Evolutionary conservation across 139 green algal genomes (phyloP).

Genomic region (Picochlorum sp.): DNA sequence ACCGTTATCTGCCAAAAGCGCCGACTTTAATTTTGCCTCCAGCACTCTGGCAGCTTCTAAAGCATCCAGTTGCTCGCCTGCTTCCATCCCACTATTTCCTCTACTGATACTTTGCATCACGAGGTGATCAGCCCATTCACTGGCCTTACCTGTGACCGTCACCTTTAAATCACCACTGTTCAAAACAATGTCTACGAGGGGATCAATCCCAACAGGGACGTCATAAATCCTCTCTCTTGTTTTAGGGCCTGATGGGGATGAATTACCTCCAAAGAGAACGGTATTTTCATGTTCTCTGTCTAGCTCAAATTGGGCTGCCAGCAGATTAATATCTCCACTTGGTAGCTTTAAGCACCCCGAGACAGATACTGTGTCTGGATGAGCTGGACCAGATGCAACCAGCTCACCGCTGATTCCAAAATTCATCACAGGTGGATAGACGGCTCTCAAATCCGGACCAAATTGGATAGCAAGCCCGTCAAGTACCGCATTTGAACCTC

Average conservation of each 20-base stretch:
- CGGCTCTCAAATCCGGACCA: slow-evolving; percentile 75
- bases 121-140: slow-evolving; percentile 58
- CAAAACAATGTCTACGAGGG: slow-evolving; percentile 56
- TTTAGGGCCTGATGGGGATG: slow-evolving; percentile 20
- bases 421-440: slow-evolving; percentile 90
- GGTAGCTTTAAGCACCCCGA: slow-evolving; percentile 55
- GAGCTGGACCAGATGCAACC: slow-evolving; percentile 45
- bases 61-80: slow-evolving; percentile 25
- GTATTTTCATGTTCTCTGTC: slow-evolving; percentile 78
- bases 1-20: slow-evolving; percentile 79
- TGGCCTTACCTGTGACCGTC: slow-evolving; percentile 49
- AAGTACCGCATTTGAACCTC: slow-evolving; percentile 17
- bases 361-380: slow-evolving; percentile 23
- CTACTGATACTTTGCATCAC: slow-evolving; percentile 23
- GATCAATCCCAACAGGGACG: slow-evolving; percentile 34
- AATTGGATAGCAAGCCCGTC: slow-evolving; percentile 49
- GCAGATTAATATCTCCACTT: slow-evolving; percentile 80
- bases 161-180: slow-evolving; percentile 55
- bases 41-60: slow-evolving; percentile 76
- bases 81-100: neutral
- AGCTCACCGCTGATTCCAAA: slow-evolving; percentile 62
- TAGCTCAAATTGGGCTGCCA: slow-evolving; percentile 83
- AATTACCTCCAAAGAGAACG: slow-evolving; percentile 65
- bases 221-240: slow-evolving; percentile 19
- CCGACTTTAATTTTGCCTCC: slow-evolving; percentile 79